Conservation (phyloP, 306 rosid species). For the Vigna nakashimae region DNA sequence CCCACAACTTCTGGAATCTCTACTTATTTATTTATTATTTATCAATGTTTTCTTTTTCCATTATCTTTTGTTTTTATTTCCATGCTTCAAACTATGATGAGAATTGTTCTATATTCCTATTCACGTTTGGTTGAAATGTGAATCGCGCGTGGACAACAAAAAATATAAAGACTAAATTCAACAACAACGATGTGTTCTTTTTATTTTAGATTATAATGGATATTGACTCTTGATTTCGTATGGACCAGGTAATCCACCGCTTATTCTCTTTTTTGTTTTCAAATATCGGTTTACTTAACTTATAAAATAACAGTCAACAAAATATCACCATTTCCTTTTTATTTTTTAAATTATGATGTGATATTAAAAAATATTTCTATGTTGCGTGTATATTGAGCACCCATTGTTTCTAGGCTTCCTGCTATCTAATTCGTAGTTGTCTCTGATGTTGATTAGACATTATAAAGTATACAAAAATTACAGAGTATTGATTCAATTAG, state of each 20-base stretch:
- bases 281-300: too few species aligned
- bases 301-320: too few species aligned
- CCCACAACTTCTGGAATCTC: conserved; percentile 37
- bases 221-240: conserved; percentile 33
- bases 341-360: background rate
- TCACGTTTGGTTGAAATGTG: conserved; percentile 28
- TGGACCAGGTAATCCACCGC: background rate
- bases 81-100: background rate
- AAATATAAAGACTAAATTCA: background rate
- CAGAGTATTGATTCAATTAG: too few species aligned
- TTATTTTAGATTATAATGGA: background rate
- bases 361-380: background rate
- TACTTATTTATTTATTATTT: background rate
- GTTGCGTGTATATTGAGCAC: background rate
- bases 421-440: background rate
- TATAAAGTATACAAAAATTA: too few species aligned
- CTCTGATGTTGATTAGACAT: background rate
- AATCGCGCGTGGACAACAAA: conserved; percentile 23
- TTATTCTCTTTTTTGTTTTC: background rate
- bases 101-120: background rate
- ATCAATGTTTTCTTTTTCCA: background rate
- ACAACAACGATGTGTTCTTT: background rate
- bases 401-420: too few species aligned
- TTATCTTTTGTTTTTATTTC: background rate
- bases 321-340: too few species aligned